Conservation (phyloP, 257 asterid species). For the Ocimum tenuiflorum region DNA sequence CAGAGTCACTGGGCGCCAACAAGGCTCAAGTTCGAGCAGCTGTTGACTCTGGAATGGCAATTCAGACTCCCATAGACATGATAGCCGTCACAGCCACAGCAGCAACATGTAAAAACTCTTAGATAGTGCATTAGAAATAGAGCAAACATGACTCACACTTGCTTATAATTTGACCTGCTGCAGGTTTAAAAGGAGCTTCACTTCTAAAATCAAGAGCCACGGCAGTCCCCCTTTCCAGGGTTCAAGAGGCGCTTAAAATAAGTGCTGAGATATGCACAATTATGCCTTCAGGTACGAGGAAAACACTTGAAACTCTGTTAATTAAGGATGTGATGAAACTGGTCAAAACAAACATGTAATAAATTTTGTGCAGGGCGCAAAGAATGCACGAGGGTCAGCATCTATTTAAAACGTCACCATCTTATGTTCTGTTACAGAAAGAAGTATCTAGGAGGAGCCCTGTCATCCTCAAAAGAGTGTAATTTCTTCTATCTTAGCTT, state of each 20-base stretch:
- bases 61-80: slow-evolving; percentile 53
- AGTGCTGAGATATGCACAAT: slow-evolving; percentile 44
- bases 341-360: not conserved
- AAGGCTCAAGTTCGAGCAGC: slow-evolving; percentile 47
- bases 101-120: slow-evolving; percentile 43
- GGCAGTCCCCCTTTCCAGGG: slow-evolving; percentile 30
- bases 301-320: not conserved
- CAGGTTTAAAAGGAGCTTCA: slow-evolving; percentile 57
- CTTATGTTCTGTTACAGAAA: slow-evolving; percentile 38
- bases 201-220: slow-evolving; percentile 49
- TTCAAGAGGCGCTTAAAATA: slow-evolving; percentile 33
- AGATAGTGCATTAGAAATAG: too few relatives aligned
- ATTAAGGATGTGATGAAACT: not conserved
- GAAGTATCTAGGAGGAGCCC: slow-evolving; percentile 51
- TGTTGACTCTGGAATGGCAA: slow-evolving; percentile 54
- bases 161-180: not conserved
- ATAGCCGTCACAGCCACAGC: slow-evolving; percentile 56
- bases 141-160: not conserved
- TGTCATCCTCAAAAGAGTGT: slow-evolving; percentile 48
- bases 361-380: slow-evolving; percentile 36
- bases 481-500: not conserved
- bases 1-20: slow-evolving; percentile 53
- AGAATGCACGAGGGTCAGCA: slow-evolving; percentile 37
- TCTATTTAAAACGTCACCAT: slow-evolving; percentile 35
- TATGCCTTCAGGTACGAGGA: slow-evolving; percentile 47